Evolutionary conservation across 805 yeast genomes (phyloP), one percentile per base, ranked within the genome.

Genomic region (Suhomyces sp.): DNA sequence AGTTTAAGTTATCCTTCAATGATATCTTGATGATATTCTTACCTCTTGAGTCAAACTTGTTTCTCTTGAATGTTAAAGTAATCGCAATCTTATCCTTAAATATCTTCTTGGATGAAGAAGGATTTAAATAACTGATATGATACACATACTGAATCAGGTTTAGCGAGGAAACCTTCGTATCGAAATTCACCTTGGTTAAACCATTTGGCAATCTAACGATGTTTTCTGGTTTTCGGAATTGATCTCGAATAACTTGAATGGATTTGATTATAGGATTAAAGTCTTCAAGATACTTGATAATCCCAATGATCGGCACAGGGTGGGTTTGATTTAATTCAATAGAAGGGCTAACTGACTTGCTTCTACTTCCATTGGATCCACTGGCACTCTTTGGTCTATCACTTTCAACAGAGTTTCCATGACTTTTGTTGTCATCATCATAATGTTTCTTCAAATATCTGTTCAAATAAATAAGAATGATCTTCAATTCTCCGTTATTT

Each of bases 1-100:
- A 43, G 37, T 56, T 62, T 38, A 66, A 53, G 43, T 65, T 66
- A 22, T 66, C 68, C 28, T 56, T 57, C 53, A 66, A 47, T 11
- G 65, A 59, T 5, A 66, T 46, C 41, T 58, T 51, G 34, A 55
- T 30, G 43, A 56, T 39, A 41, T 50, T 36, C 28, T 43, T 37
- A 19, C 44, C 34, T 9, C 29, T 35, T 15, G 40, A 44, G 28
- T 56, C 56, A 33, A 68, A 67, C 39, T 53, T 60, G 44, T 65
- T 63, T 19, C 30, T 28, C 23, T 39, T 42, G 25, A 42, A 44
- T 4, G 38, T 22, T 31, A 44, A 35, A 9, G 25, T 42, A 9
- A 44, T 43, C 4, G 46, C 40, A 12, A 68, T 56, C 29, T 55
- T 58, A 33, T 66, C 70, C 31, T 56, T 64, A 25, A 51, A 46